Evolutionary conservation across 352 stramenopile species (phyloP).

Genomic region (Thalassiosira hispida): DNA sequence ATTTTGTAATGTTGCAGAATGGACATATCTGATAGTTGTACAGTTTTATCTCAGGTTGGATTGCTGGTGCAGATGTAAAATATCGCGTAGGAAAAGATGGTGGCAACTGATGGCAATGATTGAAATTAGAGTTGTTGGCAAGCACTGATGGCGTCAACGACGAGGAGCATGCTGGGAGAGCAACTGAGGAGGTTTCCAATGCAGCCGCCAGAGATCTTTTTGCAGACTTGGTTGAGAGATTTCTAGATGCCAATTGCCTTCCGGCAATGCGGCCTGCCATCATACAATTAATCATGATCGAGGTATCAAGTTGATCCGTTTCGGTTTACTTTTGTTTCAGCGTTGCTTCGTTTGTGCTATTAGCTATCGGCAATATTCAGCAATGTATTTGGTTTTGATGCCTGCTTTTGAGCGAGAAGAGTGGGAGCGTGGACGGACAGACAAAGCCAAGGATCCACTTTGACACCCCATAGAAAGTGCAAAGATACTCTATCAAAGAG

Average conservation of each 20-base stretch:
- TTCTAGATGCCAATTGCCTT: neutral
- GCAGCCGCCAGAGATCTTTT: neutral
- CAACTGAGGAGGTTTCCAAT: neutral
- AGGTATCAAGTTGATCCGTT: neutral
- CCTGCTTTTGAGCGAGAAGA: no score
- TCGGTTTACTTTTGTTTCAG: no score
- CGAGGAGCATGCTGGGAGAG: neutral
- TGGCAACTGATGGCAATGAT: slow-evolving; percentile 2
- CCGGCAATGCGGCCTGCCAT: neutral
- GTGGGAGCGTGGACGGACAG: no score
- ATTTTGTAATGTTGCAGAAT: slow-evolving; percentile 81
- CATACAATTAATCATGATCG: neutral
- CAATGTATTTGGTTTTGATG: no score
- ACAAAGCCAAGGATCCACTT: no score
- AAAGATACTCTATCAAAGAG: no score
- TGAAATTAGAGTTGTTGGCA: neutral
- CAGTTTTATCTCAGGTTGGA: slow-evolving; percentile 49
- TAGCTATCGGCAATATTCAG: no score
- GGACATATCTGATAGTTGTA: slow-evolving; percentile 84
- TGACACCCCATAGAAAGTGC: no score
- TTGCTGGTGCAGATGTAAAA: slow-evolving; percentile 19
- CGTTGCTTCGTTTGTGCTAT: no score
- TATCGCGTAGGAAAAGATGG: slow-evolving; percentile 4
- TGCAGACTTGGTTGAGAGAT: neutral
- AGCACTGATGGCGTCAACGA: neutral